Base-by-base conservation (phyloP, 1,284 basidiomycete genomes). In the Sporisorium exsertum region DNA sequence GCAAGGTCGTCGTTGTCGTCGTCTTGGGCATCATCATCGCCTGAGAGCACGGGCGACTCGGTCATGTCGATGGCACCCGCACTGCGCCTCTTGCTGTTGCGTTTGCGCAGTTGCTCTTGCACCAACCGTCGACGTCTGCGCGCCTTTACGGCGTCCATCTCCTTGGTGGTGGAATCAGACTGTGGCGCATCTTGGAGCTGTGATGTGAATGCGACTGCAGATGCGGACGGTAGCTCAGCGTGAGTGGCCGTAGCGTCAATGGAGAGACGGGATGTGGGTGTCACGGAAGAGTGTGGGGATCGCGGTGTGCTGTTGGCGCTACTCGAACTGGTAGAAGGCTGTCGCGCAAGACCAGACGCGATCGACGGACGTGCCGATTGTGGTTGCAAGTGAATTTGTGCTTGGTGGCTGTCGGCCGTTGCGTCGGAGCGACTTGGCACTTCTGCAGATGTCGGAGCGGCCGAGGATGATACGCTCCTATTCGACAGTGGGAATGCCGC, bases 101-200 rank as follows among this genome's bases (percentile, higher is more conserved):
- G 64, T 29, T 73, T 73, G 61, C 71, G 71, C 49, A 73, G 49
- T 27, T 73, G 64, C 43, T 73, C 71, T 22, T 73, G 64, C 29
- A 73, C 42, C 45, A 73, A 50, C 32, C 64, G 64, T 45, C 60
- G 57, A n/a, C 65, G 64, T 29, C 71, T 57, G 15, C 58, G 50
- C 3, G 61, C 49, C 45, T 51, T 67, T 45, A 64, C 65, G 2
- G 61, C 45, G 7, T 72, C 64, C 1, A 20, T 37, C 16, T 72
- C 40, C 29, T 63, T 66, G 27, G 22, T 26, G 22, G 27, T 32
- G 22, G 37, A 20, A 6, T 47, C 55, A 9, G 15, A 22, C 5
- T 33, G 55, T 24, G 22, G 37, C 32, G 40, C 16, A n/a, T 52
- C 29, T 52, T 22, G 20, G 47, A 35, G 32, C n/a, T 50, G 40